Conservation (phyloP, 495 filamentous ascomycete species). For the Amphirosellinia nigrospora region DNA sequence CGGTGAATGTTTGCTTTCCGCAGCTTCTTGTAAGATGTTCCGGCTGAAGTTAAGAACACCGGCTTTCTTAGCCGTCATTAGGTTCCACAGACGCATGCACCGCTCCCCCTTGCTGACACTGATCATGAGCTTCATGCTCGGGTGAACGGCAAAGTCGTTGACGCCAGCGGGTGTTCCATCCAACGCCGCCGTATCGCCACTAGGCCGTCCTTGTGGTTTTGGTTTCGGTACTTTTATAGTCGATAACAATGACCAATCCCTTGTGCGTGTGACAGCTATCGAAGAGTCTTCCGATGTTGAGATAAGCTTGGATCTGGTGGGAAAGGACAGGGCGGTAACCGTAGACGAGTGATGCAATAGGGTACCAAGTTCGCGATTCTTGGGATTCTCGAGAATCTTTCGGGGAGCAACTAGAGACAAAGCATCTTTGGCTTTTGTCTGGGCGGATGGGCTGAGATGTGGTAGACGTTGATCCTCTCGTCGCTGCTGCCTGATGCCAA, state of each 20-base stretch:
- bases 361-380: conserved; percentile 85
- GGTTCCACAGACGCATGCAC: conserved; percentile 93
- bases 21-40: conserved; percentile 69
- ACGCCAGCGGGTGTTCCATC: conserved; percentile 87
- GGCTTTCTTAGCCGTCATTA: conserved; percentile 95
- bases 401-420: conserved; percentile 68
- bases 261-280: conserved; percentile 81
- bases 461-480: conserved; percentile 93
- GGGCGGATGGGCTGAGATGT: conserved; percentile 76
- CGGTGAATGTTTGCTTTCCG: conserved; percentile 74
- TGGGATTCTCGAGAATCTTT: conserved; percentile 77
- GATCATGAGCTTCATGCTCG: conserved; percentile 94
- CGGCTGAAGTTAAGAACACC: conserved; percentile 84
- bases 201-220: conserved; percentile 80
- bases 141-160: conserved; percentile 94
- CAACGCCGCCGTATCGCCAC: conserved; percentile 85
- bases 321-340: conserved; percentile 80
- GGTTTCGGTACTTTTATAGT: conserved; percentile 89
- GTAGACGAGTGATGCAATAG: conserved; percentile 84
- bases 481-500: conserved; percentile 91
- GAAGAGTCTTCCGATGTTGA: conserved; percentile 84
- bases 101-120: conserved; percentile 86
- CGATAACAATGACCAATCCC: conserved; percentile 91
- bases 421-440: conserved; percentile 50
- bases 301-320: conserved; percentile 85